Base-by-base conservation (phyloP, 208 protist genomes). In the Phytomonas serpens region DNA sequence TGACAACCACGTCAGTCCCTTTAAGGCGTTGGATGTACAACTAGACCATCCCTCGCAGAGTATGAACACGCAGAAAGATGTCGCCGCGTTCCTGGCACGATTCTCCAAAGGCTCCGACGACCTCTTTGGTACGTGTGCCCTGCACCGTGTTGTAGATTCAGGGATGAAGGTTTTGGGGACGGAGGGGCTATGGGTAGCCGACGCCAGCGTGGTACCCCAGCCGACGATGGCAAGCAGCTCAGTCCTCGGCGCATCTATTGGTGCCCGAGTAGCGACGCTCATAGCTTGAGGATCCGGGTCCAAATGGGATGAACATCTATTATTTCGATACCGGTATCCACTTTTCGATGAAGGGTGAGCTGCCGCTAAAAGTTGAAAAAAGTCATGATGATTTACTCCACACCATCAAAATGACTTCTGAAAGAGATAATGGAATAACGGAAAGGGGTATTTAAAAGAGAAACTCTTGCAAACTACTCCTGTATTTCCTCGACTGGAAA, bases 71-170 rank as follows among this genome's bases (percentile, higher is more conserved):
- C 83, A 87, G 72, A 64, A 66, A 19, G 79, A 84, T 32, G 80
- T 77, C 36, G 86, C 82, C 29, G 82, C 84, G 16, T 91, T 91
- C 65, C 73, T 93, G 11, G 81, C 79, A 38, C 69, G 79, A 66
- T 71, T 83, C 69, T 84, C 79, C 31, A 47, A 79, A 69, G 73
- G 77, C 67, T 67, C 64, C 16, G 79, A 77, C 0, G 76, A 90
- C 62, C 30, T 86, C 27, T 92, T 84, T 61, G 89, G 89, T 32
- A 94, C 89, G 27, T 94, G 89, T 63, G 89, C 89, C 11, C 74
- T 94, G 66, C 78, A 86, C 36, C 70, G 64, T 14, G 89, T 94
- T 19, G 86, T 92, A 68, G 80, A 94, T 61, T 36, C 42, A 16
- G 23, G 68, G 29, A 71, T 92, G 72, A 69, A 72, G 23, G 83